Base-by-base conservation (phyloP, 495 filamentous ascomycete species). In the Penicillium waksmanii region DNA sequence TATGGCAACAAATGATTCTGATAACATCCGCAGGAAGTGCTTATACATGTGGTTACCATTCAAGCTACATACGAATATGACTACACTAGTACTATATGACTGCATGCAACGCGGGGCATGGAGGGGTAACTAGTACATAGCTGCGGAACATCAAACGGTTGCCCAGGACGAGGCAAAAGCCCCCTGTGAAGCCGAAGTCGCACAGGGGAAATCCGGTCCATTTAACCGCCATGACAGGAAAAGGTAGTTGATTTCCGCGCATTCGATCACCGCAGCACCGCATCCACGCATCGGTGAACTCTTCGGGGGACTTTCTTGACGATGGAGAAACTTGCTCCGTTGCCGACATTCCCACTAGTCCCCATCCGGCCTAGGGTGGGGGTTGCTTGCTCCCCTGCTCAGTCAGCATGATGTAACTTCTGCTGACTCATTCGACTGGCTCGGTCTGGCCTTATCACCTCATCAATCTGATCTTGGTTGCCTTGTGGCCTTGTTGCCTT, bases 321-420 rank as follows among this genome's bases (percentile, higher is more conserved):
- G 15, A 44, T 17, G 59, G 62, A 70, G 60, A 70, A 70, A 70
- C 66, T 61, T 52, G 43, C 57, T 61, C 52, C 64, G 53, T 62
- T 66, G 58, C 63, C 65, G 65, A 34, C 15, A 51, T 60, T 50
- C 43, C 19, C 51, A 18, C 65, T 64, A 68, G 50, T 17, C 68
- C n/a, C 3, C 2, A 52, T 69, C 31, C 19, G 61, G 66, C 17
- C 55, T 71, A 69, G 68, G 40, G 68, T 71, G 68, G 68, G 68
- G 68, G 68, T 61, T 44, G 7, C 17, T 23, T 17, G 15, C n/a
- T 17, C 9, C n/a, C n/a, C 43, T 27, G 44, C 46, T 48, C 46
- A 48, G 46, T 48, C 46, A 48, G 46, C 46, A 48, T 23, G 21
- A 48, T 87, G 18, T 87, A 83, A 83, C 15, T 44, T n/a, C 11